Evolutionary conservation across 345 rosid genomes (phyloP).

Genomic region (Brassica rapa): DNA sequence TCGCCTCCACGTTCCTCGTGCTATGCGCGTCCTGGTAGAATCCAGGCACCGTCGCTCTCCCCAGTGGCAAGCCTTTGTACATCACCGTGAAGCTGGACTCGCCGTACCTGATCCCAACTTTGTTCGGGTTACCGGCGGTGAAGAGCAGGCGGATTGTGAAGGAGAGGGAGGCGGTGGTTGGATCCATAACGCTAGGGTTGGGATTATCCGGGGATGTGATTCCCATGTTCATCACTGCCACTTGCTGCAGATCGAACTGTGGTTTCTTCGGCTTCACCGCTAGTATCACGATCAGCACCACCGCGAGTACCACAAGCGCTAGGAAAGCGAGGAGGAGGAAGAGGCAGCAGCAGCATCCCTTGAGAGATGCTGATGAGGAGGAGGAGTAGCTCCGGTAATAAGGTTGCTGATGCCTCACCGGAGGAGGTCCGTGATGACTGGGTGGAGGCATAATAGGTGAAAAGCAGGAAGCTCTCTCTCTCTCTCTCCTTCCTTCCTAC

Average conservation of each 20-base stretch:
- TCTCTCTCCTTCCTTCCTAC: background rate
- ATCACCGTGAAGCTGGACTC: conserved; percentile 94
- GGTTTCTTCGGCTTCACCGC: conserved; percentile 98
- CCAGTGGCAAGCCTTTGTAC: conserved; percentile 92
- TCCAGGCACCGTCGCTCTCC: conserved; percentile 86
- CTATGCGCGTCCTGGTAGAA: conserved; percentile 90
- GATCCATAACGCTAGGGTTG: conserved; percentile 43
- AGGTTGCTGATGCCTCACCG: conserved; percentile 42
- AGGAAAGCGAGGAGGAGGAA: conserved; percentile 86
- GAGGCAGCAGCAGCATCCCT: conserved; percentile 97
- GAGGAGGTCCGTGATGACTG: conserved; percentile 23
- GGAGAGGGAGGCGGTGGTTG: conserved; percentile 69
- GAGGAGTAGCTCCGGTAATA: conserved; percentile 53
- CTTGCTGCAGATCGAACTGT: conserved; percentile 98
- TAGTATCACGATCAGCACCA: conserved; percentile 69
- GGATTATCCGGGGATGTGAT: conserved; percentile 52
- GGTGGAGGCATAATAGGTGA: conserved; percentile 24
- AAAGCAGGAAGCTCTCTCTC: conserved; percentile 36
- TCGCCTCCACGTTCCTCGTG: conserved; percentile 69
- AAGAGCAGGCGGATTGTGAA: conserved; percentile 73
- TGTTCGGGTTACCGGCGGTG: conserved; percentile 93
- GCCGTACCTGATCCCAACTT: conserved; percentile 93
- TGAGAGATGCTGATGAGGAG: conserved; percentile 78
- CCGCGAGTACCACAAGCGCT: conserved; percentile 69
- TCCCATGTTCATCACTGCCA: conserved; percentile 89